Percentiles rank a stretch among this genome's conserved stretches.
Evolutionary conservation across 164 flowering plant species (phyloP).

Genomic region (Malania oleifera): DNA sequence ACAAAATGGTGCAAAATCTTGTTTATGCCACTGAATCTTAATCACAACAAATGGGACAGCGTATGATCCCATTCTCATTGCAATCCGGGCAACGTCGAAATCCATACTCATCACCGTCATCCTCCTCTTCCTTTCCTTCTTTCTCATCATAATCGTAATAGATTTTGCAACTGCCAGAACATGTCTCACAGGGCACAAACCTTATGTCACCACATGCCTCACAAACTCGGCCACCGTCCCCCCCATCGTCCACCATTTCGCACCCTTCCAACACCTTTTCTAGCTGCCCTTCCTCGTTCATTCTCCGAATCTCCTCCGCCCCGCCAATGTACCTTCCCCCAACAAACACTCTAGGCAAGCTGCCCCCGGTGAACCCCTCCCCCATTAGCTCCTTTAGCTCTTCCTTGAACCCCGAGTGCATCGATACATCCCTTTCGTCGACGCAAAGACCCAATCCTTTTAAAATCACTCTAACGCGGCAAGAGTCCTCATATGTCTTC

Average conservation of each 20-base stretch:
- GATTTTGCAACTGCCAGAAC: conserved; percentile 87
- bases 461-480: conserved; percentile 56
- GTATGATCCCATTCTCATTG: conserved; percentile 4
- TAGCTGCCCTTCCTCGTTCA: conserved; percentile 79
- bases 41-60: conserved; percentile 6
- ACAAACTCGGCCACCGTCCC: conserved; percentile 33
- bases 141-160: conserved; percentile 47
- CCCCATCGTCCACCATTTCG: conserved; percentile 35
- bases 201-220: conserved; percentile 80
- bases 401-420: conserved; percentile 79
- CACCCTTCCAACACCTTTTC: conserved; percentile 55
- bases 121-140: conserved; percentile 27
- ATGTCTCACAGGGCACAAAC: conserved; percentile 80
- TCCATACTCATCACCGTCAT: conserved; percentile 29
- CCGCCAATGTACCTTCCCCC: conserved; percentile 69
- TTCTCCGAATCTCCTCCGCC: conserved; percentile 54
- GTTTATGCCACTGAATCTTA: neutral
- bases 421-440: conserved; percentile 91
- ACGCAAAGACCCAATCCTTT: conserved; percentile 53
- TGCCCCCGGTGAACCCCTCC: conserved; percentile 25
- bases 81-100: conserved; percentile 6
- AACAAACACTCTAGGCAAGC: conserved; percentile 67
- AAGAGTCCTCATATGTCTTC: conserved; percentile 88
- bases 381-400: conserved; percentile 64
- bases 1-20: conserved; percentile 4